Base-by-base conservation (phyloP, 2,329 filamentous ascomycete genomes). In the Aureobasidium sp. region DNA sequence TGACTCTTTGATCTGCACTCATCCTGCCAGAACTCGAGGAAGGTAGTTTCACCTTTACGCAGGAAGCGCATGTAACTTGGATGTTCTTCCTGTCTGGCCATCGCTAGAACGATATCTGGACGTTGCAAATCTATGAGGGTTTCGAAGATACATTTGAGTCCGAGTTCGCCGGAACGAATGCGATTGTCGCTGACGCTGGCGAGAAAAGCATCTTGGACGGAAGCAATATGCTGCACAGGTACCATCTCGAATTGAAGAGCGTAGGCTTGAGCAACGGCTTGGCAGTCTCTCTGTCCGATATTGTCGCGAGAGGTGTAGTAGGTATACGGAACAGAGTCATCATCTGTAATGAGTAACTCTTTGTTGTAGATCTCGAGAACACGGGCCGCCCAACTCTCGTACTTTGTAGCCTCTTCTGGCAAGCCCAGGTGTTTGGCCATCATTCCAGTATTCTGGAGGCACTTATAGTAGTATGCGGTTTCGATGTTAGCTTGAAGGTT, bases 51-150 rank as follows among this genome's bases (percentile, higher is more conserved):
- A 0, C 82, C 81, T 3, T 77, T 74, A 1, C 81, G 73, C 2
- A 84, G 68, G 69, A 85, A 84, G 0, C 82, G 79, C 81, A 84
- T 82, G 66, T 84, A 84, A 0, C 78, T 81, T 0, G 82, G 82
- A 53, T 84, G 82, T 53, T 84, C 80, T 67, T 84, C 79, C 61
- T 83, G 81, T 2, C 82, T 75, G 1, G 78, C 78, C 82, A 84
- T 82, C 38, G 77, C 70, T 2, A 82, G 72, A 9, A 82, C 78
- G 27, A 81, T 78, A 53, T 79, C 77, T 0, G 77, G 78, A 1
- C 80, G 76, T 48, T 80, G 75, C 7, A 81, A 72, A 40, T 81
- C 78, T 3, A 76, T 73, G 20, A 82, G 75, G 1, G 79, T 81
- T 68, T 81, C 80, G 73, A 76, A 82, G 15, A 81, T 73, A 64